Conservation (phyloP, 2,329 filamentous ascomycete species). For the Mariannaea sp. region DNA sequence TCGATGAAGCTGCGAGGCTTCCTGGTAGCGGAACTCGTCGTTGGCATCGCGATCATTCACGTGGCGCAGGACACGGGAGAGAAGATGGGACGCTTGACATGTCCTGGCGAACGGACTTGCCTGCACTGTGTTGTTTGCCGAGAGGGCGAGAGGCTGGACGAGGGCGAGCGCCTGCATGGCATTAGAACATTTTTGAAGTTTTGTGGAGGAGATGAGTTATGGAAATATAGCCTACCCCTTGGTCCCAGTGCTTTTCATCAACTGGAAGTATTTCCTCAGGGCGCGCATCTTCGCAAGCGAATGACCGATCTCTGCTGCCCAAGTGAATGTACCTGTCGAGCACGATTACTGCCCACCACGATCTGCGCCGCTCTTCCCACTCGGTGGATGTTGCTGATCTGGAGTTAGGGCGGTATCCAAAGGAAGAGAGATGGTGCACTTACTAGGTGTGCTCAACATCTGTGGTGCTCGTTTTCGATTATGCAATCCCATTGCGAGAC, state of each 20-base stretch:
- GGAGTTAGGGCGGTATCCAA: not conserved
- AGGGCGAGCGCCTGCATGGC: constrained; percentile 8
- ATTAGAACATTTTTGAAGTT: not conserved
- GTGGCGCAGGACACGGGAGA: constrained; percentile 7
- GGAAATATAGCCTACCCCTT: not conserved
- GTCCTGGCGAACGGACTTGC: constrained; percentile 5
- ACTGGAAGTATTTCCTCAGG: constrained; percentile 1
- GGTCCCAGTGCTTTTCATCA: constrained; percentile 1
- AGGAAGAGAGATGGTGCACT: not conserved
- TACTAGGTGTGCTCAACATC: not conserved
- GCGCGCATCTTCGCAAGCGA: constrained; percentile 7
- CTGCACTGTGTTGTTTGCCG: not conserved
- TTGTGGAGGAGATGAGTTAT: too few relatives aligned
- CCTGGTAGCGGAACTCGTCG: constrained; percentile 4
- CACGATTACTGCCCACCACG: constrained; percentile 9
- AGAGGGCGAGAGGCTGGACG: constrained; percentile 8
- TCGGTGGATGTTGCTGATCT: not conserved
- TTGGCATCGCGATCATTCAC: not conserved
- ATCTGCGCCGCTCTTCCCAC: constrained; percentile 4
- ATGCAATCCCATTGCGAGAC: constrained; percentile 7
- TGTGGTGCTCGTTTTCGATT: constrained; percentile 2
- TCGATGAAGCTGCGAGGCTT: constrained; percentile 6
- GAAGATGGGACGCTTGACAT: constrained; percentile 1
- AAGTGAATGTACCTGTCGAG: constrained; percentile 9
- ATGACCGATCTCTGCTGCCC: not conserved